A percentile compares a stretch with the other conserved stretches of the same genome.
Evolutionary conservation across 257 asterid genomes (phyloP).

Genomic region (Solanum okadae): DNA sequence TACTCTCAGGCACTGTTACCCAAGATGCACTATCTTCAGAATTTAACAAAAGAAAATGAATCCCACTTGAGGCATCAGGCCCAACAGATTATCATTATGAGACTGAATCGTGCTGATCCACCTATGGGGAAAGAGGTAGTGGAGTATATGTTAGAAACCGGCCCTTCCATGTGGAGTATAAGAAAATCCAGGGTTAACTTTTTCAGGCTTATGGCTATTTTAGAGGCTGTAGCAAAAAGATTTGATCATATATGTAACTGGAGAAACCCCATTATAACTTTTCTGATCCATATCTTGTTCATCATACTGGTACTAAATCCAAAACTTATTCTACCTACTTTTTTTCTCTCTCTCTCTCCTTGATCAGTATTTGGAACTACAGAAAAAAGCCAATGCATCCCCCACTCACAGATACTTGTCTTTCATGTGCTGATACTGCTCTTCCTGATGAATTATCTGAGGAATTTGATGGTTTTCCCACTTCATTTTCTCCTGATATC

Average conservation of each 20-base stretch:
- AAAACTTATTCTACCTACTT: conserved; percentile 41
- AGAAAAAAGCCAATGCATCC: conserved; percentile 69
- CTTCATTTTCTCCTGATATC: conserved; percentile 42
- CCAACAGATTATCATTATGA: conserved; percentile 44
- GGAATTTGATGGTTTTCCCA: conserved; percentile 63
- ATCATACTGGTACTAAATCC: conserved; percentile 57
- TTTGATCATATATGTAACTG: conserved; percentile 59
- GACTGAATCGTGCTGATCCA: conserved; percentile 62
- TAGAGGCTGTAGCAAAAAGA: conserved; percentile 53
- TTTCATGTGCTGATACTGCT: conserved; percentile 53
- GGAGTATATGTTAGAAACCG: conserved; percentile 58
- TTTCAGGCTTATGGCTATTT: conserved; percentile 52
- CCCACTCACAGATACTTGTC: conserved; percentile 57
- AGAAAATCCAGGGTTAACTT: conserved; percentile 61
- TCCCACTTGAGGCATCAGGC: conserved; percentile 53
- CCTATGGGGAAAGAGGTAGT: conserved; percentile 22
- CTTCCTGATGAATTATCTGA: conserved; percentile 66
- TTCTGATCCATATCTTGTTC: conserved; percentile 53
- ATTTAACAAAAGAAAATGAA: conserved; percentile 52
- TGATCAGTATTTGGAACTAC: conserved; percentile 57
- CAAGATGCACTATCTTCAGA: conserved; percentile 43
- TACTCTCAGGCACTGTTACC: conserved; percentile 56
- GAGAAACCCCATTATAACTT: conserved; percentile 60
- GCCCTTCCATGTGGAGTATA: conserved; percentile 47
- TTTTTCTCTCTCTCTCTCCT: conserved; percentile 49